A percentile compares a stretch with the other conserved stretches of the same genome.
Evolutionary conservation across 2,329 filamentous ascomycete genomes (phyloP).

Genomic region (Orbilia oligospora): DNA sequence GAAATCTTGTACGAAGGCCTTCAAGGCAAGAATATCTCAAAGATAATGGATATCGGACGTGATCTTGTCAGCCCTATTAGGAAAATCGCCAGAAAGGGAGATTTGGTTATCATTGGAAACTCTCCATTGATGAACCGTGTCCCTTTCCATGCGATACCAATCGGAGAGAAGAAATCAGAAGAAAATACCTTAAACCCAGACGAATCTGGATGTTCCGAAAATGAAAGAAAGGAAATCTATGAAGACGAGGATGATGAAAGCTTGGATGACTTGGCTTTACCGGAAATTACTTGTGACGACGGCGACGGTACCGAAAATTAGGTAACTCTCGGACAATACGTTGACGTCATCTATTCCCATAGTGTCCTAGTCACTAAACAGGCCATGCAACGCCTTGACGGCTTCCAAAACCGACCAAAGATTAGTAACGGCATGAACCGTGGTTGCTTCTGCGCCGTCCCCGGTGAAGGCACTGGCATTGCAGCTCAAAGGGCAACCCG

Average conservation of each 20-base stretch:
- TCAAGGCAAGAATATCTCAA: constrained; percentile 3
- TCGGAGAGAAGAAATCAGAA: background rate
- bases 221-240: background rate
- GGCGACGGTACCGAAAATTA: background rate
- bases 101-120: constrained; percentile 50
- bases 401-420: constrained; percentile 30
- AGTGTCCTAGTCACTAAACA: constrained; percentile 29
- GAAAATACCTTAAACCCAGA: no score
- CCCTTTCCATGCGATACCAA: constrained; percentile 49
- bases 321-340: constrained; percentile 22
- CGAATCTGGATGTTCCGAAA: no score
- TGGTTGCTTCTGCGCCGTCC: constrained; percentile 30
- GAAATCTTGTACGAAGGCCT: constrained; percentile 21
- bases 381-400: constrained; percentile 27
- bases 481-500: constrained; percentile 9
- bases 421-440: constrained; percentile 33
- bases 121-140: constrained; percentile 33
- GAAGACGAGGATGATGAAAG: background rate
- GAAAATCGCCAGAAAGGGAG: constrained; percentile 20
- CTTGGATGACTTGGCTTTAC: background rate
- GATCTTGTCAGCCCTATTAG: background rate
- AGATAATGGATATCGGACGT: background rate
- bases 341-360: constrained; percentile 41
- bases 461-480: constrained; percentile 3
- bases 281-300: background rate